Base-by-base conservation (phyloP, 139 green algal species). In the Picochlorum sp. region DNA sequence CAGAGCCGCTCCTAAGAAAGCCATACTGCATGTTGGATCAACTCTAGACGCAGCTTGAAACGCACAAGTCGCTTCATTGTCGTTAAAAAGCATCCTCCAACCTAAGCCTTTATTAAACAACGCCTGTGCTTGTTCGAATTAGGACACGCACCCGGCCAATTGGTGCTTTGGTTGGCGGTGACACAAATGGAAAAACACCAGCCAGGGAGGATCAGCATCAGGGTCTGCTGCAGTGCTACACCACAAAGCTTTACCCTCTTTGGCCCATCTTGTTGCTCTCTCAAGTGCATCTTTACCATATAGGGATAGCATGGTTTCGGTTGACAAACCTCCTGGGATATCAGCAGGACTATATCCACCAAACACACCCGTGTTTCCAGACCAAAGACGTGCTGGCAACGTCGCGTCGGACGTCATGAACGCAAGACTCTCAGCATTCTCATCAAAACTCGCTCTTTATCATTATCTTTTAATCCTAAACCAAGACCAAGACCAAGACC, bases 1-100 rank as follows among this genome's bases (percentile, higher is more conserved):
- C 9, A 52, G 45, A 18, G 45, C 45, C 4, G 45, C 9, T 23
- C 45, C 45, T 9, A 52, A 52, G 45, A 52, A 52, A 6, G 45
- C 45, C 45, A 52, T 52, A 9, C 45, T 52, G 45, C 45, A 52
- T 23, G 45, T 52, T 52, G 45, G 45, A 52, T 52, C 45, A 8
- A 52, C 6, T 23, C 45, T 18, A 18, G 45, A 18, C 6, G 45
- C 45, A 52, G 45, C 45, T 9, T 52, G 45, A 9, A 52, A 52
- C 6, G 45, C 45, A 52, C 45, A 52, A 6, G 45, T 52, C 5
- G 45, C 45, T 52, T 52, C 45, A 9, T 52, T 52, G 9, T 52
- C 45, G 14, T 52, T 52, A 9, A 52, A 52, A 6, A 52, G 18
- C 45, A 52, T 52, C 9, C 45, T 52, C 45, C 45, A 52, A 18